Percentiles rank a stretch among this genome's conserved stretches.
phyloP scores from a whole-genome alignment of 2,329 filamentous ascomycete species.

The Aspergillus glaucus region DNA sequence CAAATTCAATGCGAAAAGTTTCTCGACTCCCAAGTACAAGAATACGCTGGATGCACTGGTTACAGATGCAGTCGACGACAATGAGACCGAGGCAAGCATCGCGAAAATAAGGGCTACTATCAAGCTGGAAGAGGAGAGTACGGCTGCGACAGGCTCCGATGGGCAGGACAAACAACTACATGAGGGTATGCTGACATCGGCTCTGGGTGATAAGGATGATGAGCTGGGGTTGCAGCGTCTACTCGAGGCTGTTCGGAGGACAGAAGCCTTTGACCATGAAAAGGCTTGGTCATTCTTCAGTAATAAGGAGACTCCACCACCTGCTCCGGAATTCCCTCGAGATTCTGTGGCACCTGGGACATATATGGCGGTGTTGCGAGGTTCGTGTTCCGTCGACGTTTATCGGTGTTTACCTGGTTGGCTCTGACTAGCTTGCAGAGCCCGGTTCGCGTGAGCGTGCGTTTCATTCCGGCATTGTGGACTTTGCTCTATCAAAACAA shows the following conservation, averaged over 20 bases:
- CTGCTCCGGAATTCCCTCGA: slow-evolving; percentile 29
- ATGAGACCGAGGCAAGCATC: slow-evolving; percentile 51
- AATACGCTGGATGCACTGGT: slow-evolving; percentile 60
- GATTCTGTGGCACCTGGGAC: slow-evolving; percentile 23
- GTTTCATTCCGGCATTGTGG: slow-evolving; percentile 57
- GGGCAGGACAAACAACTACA: slow-evolving; percentile 19
- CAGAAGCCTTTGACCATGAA: slow-evolving; percentile 51
- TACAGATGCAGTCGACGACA: slow-evolving; percentile 53
- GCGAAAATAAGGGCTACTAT: slow-evolving; percentile 32
- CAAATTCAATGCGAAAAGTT: slow-evolving; percentile 6
- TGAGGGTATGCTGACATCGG: slow-evolving; percentile 37
- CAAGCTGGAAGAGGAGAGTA: background rate
- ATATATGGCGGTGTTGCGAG: slow-evolving; percentile 27
- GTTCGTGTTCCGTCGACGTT: slow-evolving; percentile 13
- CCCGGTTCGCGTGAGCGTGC: slow-evolving; percentile 50
- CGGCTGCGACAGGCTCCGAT: background rate
- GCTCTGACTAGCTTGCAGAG: slow-evolving; percentile 28
- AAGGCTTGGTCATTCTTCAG: slow-evolving; percentile 55
- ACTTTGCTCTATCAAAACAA: slow-evolving; percentile 45
- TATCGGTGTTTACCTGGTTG: background rate
- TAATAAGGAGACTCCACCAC: slow-evolving; percentile 15
- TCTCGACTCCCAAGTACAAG: slow-evolving; percentile 47
- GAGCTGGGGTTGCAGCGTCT: slow-evolving; percentile 43
- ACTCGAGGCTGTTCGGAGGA: slow-evolving; percentile 53
- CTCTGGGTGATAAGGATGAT: slow-evolving; percentile 41